Conservation (phyloP, 306 rosid species). For the Luffa aegyptiaca region DNA sequence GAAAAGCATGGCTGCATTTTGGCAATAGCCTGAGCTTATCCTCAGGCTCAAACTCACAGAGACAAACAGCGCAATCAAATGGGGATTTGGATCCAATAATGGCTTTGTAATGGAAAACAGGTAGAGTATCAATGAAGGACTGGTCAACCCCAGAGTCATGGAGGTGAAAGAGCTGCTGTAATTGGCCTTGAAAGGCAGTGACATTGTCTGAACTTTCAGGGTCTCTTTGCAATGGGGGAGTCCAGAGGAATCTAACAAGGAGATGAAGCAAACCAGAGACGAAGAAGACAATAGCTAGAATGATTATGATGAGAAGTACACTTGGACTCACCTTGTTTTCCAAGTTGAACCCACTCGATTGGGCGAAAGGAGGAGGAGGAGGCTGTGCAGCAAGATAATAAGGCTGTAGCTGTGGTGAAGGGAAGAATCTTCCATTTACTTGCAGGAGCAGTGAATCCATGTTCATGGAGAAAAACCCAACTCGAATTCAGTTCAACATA, state of each 20-base stretch:
- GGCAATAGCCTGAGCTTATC: slow-evolving; percentile 85
- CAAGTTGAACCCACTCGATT: slow-evolving; percentile 36
- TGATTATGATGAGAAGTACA: slow-evolving; percentile 56
- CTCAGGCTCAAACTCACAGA: slow-evolving; percentile 80
- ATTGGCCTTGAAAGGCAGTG: slow-evolving; percentile 83
- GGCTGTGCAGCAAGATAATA: slow-evolving; percentile 24
- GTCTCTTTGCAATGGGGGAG: slow-evolving; percentile 43
- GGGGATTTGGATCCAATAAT: slow-evolving; percentile 77
- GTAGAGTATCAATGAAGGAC: slow-evolving; percentile 78
- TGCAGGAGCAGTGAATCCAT: slow-evolving; percentile 6
- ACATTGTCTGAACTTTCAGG: slow-evolving; percentile 54
- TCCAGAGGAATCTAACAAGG: slow-evolving; percentile 61
- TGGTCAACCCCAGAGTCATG: slow-evolving; percentile 98
- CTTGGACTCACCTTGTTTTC: slow-evolving; percentile 65
- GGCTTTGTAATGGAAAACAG: slow-evolving; percentile 71
- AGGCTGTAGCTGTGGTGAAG: slow-evolving; percentile 28
- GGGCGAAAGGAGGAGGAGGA: slow-evolving; percentile 12
- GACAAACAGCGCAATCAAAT: slow-evolving; percentile 90
- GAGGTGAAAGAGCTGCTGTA: slow-evolving; percentile 88
- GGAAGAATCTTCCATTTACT: slow-evolving; percentile 14
- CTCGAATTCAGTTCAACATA: neutral
- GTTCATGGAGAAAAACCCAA: neutral
- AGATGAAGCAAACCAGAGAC: slow-evolving; percentile 90
- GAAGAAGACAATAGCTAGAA: slow-evolving; percentile 77
- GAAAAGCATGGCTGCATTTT: slow-evolving; percentile 93